Percentiles rank a stretch among this genome's conserved stretches.
These are phyloP conservation scores for Aspergillus fumigatus DNA, from an alignment of 2,329 filamentous ascomycete genomes.

Conservation along the genomic window DNA sequence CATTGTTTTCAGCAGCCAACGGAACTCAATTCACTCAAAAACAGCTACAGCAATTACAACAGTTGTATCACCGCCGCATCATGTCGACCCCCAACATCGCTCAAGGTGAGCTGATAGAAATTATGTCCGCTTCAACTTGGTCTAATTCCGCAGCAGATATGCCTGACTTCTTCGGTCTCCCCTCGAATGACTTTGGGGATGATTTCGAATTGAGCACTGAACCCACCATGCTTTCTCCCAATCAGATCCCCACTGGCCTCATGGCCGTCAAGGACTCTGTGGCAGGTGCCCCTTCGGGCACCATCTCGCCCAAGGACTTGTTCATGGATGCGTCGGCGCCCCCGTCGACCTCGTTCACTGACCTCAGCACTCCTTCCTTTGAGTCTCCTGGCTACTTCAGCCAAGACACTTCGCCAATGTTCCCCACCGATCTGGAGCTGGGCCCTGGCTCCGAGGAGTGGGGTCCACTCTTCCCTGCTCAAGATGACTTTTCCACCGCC, in stretches of 20 bases:
- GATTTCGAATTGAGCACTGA: conserved; percentile 22
- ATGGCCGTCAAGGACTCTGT: conserved; percentile 44
- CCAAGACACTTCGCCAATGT: conserved; percentile 75
- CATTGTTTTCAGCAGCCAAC: conserved; percentile 9
- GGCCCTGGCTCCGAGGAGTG: conserved; percentile 55
- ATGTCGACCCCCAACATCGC: conserved; percentile 38
- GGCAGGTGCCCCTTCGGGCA: conserved; percentile 45
- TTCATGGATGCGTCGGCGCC: conserved; percentile 71
- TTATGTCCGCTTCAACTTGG: conserved; percentile 26
- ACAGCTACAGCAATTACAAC: conserved; percentile 23
- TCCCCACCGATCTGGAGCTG: conserved; percentile 56
- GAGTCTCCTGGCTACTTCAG: conserved; percentile 68
- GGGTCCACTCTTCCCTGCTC: conserved; percentile 56
- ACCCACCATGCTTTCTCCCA: conserved; percentile 23
- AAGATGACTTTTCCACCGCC: conserved; percentile 22
- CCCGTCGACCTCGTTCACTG: conserved; percentile 75
- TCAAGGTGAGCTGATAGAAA: conserved; percentile 28
- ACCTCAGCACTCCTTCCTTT: conserved; percentile 76
- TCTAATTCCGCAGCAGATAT: conserved; percentile 21
- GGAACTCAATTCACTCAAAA: conserved; percentile 25
- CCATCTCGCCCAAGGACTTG: conserved; percentile 80
- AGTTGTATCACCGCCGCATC: conserved; percentile 28
- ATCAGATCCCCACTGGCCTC: conserved; percentile 30
- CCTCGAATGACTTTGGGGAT: conserved; percentile 21
- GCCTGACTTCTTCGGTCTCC: conserved; percentile 28